These are phyloP conservation scores for Cercospora sesami DNA, from an alignment of 2,329 filamentous ascomycete genomes.

Conservation along the genomic window DNA sequence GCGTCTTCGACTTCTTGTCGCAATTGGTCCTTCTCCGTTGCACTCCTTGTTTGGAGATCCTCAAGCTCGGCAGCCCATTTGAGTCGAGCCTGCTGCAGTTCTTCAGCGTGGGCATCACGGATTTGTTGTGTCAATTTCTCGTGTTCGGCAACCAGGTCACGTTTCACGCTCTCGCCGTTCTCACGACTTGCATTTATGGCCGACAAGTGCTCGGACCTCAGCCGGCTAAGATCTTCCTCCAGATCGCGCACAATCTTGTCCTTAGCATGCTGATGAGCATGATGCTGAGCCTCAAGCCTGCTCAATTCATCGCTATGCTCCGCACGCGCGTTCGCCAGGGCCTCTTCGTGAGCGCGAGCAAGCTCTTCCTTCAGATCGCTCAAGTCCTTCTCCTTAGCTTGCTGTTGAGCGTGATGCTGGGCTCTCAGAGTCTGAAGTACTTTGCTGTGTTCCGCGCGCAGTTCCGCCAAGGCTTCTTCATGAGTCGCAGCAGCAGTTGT, in stretches of 20 bases:
- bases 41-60: neutral
- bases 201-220: conserved; percentile 6
- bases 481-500: neutral
- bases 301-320: conserved; percentile 3
- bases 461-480: neutral
- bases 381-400: neutral
- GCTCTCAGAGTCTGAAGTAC: conserved; percentile 1
- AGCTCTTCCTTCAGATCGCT: neutral
- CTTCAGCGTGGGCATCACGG: conserved; percentile 9
- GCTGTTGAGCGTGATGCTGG: conserved; percentile 2
- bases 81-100: conserved; percentile 16
- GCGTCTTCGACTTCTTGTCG: conserved; percentile 14
- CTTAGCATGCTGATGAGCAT: neutral
- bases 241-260: conserved; percentile 1
- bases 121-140: conserved; percentile 5
- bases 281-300: neutral
- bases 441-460: conserved; percentile 1
- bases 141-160: conserved; percentile 8
- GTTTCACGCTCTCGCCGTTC: neutral
- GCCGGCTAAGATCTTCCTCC: neutral
- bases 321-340: neutral
- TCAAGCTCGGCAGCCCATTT: conserved; percentile 21
- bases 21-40: conserved; percentile 12
- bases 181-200: conserved; percentile 11
- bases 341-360: neutral